Conservation (phyloP, 2,329 filamentous ascomycete species). For the Pestalotiopsis sp. region DNA sequence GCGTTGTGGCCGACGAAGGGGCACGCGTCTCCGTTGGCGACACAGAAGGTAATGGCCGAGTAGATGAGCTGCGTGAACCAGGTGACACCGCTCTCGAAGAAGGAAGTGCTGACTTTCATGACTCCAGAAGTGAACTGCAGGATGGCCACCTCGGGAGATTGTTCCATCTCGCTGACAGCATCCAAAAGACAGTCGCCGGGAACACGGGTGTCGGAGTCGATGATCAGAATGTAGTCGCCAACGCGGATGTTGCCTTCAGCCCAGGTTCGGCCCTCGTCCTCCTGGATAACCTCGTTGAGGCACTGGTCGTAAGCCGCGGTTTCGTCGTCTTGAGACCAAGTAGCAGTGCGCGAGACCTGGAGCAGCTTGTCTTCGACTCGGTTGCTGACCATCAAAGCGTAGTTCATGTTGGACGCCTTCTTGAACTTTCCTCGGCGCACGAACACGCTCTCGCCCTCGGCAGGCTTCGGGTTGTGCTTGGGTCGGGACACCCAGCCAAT, state of each 20-base stretch:
- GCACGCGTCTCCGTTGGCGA: constrained; percentile 75
- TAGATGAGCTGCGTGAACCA: constrained; percentile 78
- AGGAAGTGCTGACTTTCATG: constrained; percentile 77
- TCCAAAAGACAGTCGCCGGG: constrained; percentile 78
- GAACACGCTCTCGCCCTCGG: constrained; percentile 53
- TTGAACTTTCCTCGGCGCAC: constrained; percentile 68
- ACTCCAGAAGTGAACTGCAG: constrained; percentile 78
- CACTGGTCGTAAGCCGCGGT: constrained; percentile 66
- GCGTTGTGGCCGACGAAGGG: constrained; percentile 84
- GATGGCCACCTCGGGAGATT: constrained; percentile 76
- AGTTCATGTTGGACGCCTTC: constrained; percentile 77
- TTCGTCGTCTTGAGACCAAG: constrained; percentile 73
- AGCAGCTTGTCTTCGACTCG: constrained; percentile 71
- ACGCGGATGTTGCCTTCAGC: constrained; percentile 85
- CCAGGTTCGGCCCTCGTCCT: constrained; percentile 69
- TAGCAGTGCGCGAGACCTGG: constrained; percentile 55
- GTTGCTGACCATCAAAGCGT: constrained; percentile 67
- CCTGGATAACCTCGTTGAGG: constrained; percentile 67
- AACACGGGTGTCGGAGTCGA: constrained; percentile 80
- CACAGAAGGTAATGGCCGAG: constrained; percentile 76
- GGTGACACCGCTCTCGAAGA: constrained; percentile 67
- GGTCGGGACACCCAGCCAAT: constrained; percentile 60
- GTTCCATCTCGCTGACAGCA: constrained; percentile 81
- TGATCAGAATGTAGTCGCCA: constrained; percentile 80
- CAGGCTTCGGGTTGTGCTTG: constrained; percentile 53